Evolutionary conservation across 2,329 filamentous ascomycete genomes (phyloP).

Genomic region (Xylaria sp.): DNA sequence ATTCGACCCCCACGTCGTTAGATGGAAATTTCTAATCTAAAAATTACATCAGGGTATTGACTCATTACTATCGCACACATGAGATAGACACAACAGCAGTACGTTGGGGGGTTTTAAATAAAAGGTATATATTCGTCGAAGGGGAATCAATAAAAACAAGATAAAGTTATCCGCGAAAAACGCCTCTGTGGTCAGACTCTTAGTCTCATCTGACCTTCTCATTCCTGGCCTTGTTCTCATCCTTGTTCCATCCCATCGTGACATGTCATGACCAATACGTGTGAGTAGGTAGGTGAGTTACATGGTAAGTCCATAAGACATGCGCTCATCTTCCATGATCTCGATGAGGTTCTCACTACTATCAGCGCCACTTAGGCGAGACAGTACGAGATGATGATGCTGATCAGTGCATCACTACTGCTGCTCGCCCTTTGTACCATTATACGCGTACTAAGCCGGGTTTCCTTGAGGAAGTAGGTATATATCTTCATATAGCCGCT

Average conservation of each 20-base stretch:
- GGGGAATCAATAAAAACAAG: constrained; percentile 18
- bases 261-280: constrained; percentile 9
- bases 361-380: background rate
- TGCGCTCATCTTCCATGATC: background rate
- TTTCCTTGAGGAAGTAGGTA: background rate
- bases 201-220: background rate
- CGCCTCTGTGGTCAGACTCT: background rate
- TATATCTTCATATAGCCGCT: background rate
- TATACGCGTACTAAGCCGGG: background rate
- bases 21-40: no score
- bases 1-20: no score
- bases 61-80: background rate
- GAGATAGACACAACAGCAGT: background rate
- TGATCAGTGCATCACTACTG: background rate
- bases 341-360: background rate
- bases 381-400: background rate
- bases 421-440: background rate
- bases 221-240: background rate
- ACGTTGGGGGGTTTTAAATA: background rate
- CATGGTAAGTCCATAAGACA: background rate
- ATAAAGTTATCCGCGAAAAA: constrained; percentile 4
- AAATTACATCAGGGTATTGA: no score
- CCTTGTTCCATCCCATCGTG: background rate
- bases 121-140: constrained; percentile 35
- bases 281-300: background rate